phyloP scores from a whole-genome alignment of 116 monocot genomes.

The Phalaenopsis hybrid region DNA sequence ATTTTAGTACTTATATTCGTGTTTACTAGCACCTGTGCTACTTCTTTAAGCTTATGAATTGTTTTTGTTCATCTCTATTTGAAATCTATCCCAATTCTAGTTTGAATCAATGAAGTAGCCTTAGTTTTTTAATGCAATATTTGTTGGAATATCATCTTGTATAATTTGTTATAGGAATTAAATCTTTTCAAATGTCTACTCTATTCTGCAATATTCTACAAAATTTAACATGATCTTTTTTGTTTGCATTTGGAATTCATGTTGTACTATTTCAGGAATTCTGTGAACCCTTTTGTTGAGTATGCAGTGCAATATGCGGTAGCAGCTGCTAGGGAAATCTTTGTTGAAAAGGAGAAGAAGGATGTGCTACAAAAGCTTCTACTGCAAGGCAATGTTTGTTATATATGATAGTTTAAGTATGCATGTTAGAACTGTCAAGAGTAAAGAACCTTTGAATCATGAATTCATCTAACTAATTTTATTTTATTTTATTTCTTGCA shows the following conservation, averaged over 20 bases:
- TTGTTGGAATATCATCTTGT: not conserved
- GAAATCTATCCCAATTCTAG: not conserved
- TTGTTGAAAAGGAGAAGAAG: conserved; percentile 33
- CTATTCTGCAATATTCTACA: not conserved
- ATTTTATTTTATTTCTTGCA: conserved; percentile 21
- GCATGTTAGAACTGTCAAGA: not conserved
- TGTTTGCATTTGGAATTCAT: conserved; percentile 2
- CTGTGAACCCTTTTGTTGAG: conserved; percentile 88
- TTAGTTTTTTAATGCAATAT: not conserved
- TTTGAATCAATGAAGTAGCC: not conserved
- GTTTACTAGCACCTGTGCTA: not conserved
- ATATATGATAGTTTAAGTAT: not conserved
- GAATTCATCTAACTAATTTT: not conserved
- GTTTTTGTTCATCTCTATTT: not conserved
- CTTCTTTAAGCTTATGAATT: not conserved
- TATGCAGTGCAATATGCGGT: conserved; percentile 82
- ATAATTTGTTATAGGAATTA: not conserved
- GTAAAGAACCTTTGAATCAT: not conserved
- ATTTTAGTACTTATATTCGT: not conserved
- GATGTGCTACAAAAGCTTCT: conserved; percentile 63
- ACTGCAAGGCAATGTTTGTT: conserved; percentile 51
- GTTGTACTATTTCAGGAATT: conserved; percentile 44
- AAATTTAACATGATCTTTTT: conserved; percentile 1
- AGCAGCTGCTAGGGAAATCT: conserved; percentile 58
- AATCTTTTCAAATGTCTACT: not conserved